Percentiles rank a stretch among this genome's conserved stretches.
Evolutionary conservation across 352 stramenopile genomes (phyloP).

Genomic region (Phytophthora macrochlamydospora): DNA sequence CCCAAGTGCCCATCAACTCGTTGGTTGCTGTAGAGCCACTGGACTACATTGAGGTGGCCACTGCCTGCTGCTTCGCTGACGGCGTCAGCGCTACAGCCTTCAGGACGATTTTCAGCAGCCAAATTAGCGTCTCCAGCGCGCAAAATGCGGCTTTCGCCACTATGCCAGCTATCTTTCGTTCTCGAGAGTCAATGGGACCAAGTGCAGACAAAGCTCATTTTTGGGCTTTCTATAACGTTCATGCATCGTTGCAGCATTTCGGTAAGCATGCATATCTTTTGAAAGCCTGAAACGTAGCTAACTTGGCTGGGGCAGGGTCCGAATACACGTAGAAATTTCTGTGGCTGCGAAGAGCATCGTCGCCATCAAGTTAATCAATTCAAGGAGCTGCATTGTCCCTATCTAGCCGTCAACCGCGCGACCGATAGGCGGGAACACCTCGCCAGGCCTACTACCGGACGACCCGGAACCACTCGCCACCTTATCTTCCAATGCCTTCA

Average conservation of each 20-base stretch:
- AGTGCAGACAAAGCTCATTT: neutral
- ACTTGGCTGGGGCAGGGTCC: neutral
- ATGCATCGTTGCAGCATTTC: neutral
- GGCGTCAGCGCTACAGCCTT: no score
- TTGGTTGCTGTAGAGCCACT: no score
- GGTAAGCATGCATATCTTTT: neutral
- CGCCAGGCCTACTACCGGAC: conserved; percentile 13
- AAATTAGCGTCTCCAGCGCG: no score
- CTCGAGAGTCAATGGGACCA: neutral
- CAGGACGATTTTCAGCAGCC: no score
- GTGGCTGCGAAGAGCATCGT: neutral
- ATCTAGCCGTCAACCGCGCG: conserved; percentile 38
- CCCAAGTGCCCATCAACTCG: no score
- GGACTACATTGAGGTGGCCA: no score
- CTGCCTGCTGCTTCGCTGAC: no score
- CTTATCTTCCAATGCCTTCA: conserved; percentile 79
- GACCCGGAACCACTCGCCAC: conserved; percentile 25
- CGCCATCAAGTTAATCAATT: neutral
- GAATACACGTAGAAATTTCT: neutral
- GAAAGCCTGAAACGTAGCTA: no score
- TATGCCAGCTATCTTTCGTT: no score
- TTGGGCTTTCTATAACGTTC: neutral
- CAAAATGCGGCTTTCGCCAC: no score
- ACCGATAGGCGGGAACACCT: conserved; percentile 41
- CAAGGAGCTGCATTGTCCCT: no score